Evolutionary conservation across 2,329 filamentous ascomycete species (phyloP).

Genomic region (Alternaria infectoria): DNA sequence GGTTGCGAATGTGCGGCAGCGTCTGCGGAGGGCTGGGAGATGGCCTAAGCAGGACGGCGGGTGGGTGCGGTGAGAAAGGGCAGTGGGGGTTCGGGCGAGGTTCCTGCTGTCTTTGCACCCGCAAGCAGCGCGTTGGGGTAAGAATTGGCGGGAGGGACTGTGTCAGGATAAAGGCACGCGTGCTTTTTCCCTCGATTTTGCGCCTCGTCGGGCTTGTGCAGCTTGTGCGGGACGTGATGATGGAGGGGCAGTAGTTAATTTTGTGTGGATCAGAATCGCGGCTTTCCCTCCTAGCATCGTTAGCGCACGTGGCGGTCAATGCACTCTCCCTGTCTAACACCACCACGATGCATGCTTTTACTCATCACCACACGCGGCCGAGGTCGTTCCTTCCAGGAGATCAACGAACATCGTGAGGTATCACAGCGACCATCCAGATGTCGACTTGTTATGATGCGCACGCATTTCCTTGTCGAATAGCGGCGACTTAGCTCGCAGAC

Average conservation of each 20-base stretch:
- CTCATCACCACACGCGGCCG: background rate
- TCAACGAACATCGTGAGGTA: background rate
- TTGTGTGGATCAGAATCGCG: slow-evolving; percentile 23
- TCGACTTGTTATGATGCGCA: background rate
- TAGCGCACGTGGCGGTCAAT: slow-evolving; percentile 23
- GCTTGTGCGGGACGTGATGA: slow-evolving; percentile 30
- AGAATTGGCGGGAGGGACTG: slow-evolving; percentile 16
- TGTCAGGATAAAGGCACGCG: slow-evolving; percentile 16
- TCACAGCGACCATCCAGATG: background rate
- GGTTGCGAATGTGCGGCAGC: slow-evolving; percentile 35
- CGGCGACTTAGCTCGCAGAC: background rate
- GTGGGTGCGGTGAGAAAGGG: slow-evolving; percentile 26
- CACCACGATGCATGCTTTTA: background rate
- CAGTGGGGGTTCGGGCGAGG: slow-evolving; percentile 24
- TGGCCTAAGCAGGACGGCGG: slow-evolving; percentile 10
- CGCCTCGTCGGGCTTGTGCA: slow-evolving; percentile 37
- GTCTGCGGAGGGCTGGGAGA: slow-evolving; percentile 16
- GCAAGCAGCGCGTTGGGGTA: slow-evolving; percentile 18
- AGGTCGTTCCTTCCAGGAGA: background rate
- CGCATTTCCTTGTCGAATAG: too few relatives aligned
- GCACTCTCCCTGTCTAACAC: slow-evolving; percentile 5
- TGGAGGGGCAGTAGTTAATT: slow-evolving; percentile 23
- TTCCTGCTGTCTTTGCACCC: slow-evolving; percentile 19
- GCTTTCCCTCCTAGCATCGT: slow-evolving; percentile 17
- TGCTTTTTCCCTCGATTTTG: slow-evolving; percentile 21